phyloP scores from a whole-genome alignment of 495 filamentous ascomycete genomes.

The Penicillium verhagenii region DNA sequence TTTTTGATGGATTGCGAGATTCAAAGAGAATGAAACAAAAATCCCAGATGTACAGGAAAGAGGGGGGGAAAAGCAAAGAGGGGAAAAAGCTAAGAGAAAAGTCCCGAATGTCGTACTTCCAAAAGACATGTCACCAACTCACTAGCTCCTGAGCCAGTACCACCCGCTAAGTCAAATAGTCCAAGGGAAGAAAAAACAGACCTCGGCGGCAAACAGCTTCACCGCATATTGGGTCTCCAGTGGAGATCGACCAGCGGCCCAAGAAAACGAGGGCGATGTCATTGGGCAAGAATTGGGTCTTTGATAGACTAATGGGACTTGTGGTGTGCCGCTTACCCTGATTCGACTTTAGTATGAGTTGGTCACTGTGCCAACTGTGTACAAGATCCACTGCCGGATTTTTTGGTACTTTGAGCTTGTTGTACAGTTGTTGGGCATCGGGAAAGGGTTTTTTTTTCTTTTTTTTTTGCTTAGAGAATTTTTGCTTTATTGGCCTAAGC shows the following conservation, averaged over 20 bases:
- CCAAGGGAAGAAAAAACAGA: background rate
- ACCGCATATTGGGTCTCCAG: constrained; percentile 25
- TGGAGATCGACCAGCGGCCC: constrained; percentile 10
- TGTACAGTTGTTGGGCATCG: constrained; percentile 21
- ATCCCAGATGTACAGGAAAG: no score
- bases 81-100: background rate
- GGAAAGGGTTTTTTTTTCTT: constrained; percentile 12
- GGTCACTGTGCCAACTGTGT: constrained; percentile 27
- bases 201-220: constrained; percentile 14
- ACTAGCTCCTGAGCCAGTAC: background rate
- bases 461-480: no score
- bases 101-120: background rate
- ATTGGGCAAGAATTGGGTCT: constrained; percentile 11
- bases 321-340: constrained; percentile 6
- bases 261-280: background rate
- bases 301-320: background rate
- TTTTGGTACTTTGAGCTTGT: constrained; percentile 7
- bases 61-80: background rate
- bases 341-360: constrained; percentile 17
- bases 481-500: constrained; percentile 8
- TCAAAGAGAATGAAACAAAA: background rate
- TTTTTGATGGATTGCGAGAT: background rate
- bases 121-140: background rate
- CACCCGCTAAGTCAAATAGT: background rate
- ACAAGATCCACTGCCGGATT: constrained; percentile 9